Evolutionary conservation across 1,284 basidiomycete species (phyloP).

Genomic region (Xerocomus amazonicus): DNA sequence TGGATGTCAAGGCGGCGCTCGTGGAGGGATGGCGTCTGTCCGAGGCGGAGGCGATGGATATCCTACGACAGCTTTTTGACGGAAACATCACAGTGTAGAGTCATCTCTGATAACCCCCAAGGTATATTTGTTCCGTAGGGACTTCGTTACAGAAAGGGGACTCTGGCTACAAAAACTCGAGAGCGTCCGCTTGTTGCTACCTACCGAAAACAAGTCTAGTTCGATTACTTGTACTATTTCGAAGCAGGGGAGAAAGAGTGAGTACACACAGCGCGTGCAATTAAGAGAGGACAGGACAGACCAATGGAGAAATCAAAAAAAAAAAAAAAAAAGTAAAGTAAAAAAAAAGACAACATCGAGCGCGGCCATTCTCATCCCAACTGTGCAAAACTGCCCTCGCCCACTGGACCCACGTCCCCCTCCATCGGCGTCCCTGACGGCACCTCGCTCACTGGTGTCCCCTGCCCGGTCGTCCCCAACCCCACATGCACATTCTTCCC

Average conservation of each 20-base stretch:
- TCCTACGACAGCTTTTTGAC: constrained; percentile 14
- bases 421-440: constrained; percentile 36
- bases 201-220: constrained; percentile 12
- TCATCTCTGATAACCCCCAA: too few relatives aligned
- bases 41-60: constrained; percentile 7
- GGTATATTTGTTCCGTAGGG: too few relatives aligned
- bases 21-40: constrained; percentile 9
- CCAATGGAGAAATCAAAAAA: constrained; percentile 10
- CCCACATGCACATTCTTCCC: constrained; percentile 42
- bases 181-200: not conserved
- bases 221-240: constrained; percentile 6
- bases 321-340: constrained; percentile 1
- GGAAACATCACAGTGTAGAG: constrained; percentile 1
- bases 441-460: constrained; percentile 52
- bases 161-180: not conserved
- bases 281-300: not conserved
- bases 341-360: constrained; percentile 8
- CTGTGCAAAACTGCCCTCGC: constrained; percentile 46
- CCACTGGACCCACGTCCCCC: constrained; percentile 42
- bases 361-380: constrained; percentile 32
- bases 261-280: constrained; percentile 13
- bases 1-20: constrained; percentile 13
- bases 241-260: not conserved
- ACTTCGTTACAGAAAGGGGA: too few relatives aligned
- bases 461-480: constrained; percentile 55